A percentile compares a stretch with the other conserved stretches of the same genome.
These are phyloP conservation scores for Epichloe coenophiala DNA, from an alignment of 2,329 filamentous ascomycete genomes.

Conservation along the genomic window DNA sequence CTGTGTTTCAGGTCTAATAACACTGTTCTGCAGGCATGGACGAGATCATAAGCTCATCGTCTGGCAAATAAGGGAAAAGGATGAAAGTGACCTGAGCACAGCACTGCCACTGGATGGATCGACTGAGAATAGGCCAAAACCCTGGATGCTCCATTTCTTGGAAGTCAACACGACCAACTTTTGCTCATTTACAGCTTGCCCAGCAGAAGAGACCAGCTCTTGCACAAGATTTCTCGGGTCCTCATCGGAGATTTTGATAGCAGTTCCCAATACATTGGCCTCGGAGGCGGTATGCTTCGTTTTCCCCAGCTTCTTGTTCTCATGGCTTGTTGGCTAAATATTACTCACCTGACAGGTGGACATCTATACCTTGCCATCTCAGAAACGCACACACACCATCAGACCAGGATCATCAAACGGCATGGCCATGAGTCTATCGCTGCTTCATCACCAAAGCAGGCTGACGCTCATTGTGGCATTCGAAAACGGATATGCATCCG, in stretches of 20 bases:
- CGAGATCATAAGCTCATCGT: slow-evolving; percentile 76
- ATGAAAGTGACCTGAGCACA: slow-evolving; percentile 53
- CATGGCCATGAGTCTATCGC: slow-evolving; percentile 77
- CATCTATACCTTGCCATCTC: slow-evolving; percentile 68
- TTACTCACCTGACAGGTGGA: slow-evolving; percentile 45
- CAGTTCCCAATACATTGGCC: slow-evolving; percentile 65
- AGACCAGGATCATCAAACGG: slow-evolving; percentile 41
- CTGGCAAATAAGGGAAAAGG: slow-evolving; percentile 56
- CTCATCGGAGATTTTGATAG: slow-evolving; percentile 46
- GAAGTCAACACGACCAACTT: slow-evolving; percentile 93
- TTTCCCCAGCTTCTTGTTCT: too few relatives aligned
- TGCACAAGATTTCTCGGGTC: slow-evolving; percentile 8
- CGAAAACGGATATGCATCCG: slow-evolving; percentile 66
- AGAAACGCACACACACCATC: slow-evolving; percentile 50
- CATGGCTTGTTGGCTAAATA: not conserved
- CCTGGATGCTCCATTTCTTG: slow-evolving; percentile 76
- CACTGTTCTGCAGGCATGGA: slow-evolving; percentile 52
- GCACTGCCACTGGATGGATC: slow-evolving; percentile 55
- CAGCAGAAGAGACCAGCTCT: slow-evolving; percentile 18
- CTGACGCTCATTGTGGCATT: slow-evolving; percentile 64
- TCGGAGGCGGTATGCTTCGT: slow-evolving; percentile 48
- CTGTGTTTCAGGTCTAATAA: not conserved
- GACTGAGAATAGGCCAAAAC: slow-evolving; percentile 39
- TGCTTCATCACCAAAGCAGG: slow-evolving; percentile 38
- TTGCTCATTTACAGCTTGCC: slow-evolving; percentile 63